Evolutionary conservation across 2,329 filamentous ascomycete species (phyloP), one percentile per base, ranked within the genome.

Genomic region (Cladosporium oxysporum): DNA sequence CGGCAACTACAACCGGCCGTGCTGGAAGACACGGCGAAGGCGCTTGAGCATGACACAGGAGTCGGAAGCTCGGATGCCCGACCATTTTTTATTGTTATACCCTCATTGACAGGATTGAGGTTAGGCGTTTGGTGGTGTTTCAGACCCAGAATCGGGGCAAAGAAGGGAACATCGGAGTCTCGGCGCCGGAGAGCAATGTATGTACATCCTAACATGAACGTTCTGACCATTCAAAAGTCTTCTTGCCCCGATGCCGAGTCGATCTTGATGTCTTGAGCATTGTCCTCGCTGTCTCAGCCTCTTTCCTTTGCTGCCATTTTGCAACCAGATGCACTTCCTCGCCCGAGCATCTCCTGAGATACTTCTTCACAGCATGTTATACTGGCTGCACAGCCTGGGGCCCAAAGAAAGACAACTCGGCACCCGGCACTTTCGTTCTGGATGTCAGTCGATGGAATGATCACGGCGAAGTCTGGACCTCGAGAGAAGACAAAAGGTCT

Each of bases 1-100:
- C 85, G 55, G 85, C 84, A 66, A 85, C 83, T 47, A 79, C 82
- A 58, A 83, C 80, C 68, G 82, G 81, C 16, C 75, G 81, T 69
- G 76, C 76, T 66, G 68, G 71, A 35, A 71, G 74, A 69, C 69
- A 70, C 67, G 71, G 70, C 68, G 74, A 76, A 66, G 66, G 70
- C 59, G 73, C 62, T n/a, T 65, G 31, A 59, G 41, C 47, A 23
- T 53, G 49, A 41, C 41, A 47, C 41, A 23, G n/a, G 41, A 33
- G 52, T 33, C 28, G 28, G 28, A 55, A 31, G 52, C 52, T 21
- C 29, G 37, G 3, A n/a, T n/a, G 18, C 7, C 41, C 35, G 59
- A 62, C 33, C 44, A 52, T 62, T 63, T 26, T 29, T 58, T 44
- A 59, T 59, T 59, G 52, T 55, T 55, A 31, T 47, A 28, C 41